These are phyloP conservation scores for Oxytropis ochrocephala DNA, from an alignment of 306 rosid genomes.

Conservation along the genomic window DNA sequence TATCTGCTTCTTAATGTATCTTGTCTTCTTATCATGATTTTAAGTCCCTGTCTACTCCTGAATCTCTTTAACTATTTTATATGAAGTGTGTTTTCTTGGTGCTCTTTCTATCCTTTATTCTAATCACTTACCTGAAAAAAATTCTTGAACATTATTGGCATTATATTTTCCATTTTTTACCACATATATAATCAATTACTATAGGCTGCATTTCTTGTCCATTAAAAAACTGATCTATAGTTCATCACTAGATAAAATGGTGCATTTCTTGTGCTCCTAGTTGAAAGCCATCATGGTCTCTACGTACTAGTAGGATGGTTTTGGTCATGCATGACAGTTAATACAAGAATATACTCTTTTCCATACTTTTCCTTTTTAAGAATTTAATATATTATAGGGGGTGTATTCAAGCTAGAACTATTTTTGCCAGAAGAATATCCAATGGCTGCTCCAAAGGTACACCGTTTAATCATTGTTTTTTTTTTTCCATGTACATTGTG, in stretches of 20 bases:
- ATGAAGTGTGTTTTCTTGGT: background rate
- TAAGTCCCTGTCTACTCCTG: background rate
- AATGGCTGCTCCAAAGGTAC: conserved; percentile 99
- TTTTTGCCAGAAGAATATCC: conserved; percentile 99
- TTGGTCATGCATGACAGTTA: background rate
- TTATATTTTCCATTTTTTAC: background rate
- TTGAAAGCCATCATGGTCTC: background rate
- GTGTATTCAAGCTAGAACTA: conserved; percentile 93
- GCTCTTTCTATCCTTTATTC: background rate
- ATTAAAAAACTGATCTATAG: background rate
- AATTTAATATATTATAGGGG: conserved; percentile 41
- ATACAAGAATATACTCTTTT: background rate
- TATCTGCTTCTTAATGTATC: background rate
- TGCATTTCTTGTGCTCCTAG: background rate
- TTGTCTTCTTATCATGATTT: background rate
- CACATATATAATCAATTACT: background rate
- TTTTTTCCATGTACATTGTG: background rate
- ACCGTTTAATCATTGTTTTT: background rate
- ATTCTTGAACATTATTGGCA: background rate
- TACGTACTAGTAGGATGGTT: background rate
- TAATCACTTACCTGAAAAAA: background rate
- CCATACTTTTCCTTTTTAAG: background rate
- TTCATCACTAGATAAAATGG: background rate
- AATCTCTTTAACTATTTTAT: background rate
- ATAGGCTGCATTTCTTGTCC: background rate